Conservation (phyloP, 306 rosid genomes). For the Cyclanthera cordifolia region DNA sequence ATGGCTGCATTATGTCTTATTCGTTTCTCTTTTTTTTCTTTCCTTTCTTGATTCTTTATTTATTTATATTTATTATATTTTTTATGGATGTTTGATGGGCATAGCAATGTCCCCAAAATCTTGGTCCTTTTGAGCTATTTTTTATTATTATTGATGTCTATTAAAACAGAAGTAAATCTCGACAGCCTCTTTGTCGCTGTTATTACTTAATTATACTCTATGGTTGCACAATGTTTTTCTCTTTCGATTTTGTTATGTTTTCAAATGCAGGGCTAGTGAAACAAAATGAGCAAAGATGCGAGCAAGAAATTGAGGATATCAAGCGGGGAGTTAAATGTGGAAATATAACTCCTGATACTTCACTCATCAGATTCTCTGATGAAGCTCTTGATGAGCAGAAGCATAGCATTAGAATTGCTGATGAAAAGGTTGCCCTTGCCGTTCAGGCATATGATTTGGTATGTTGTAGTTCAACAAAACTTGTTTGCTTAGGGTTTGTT, state of each 20-base stretch:
- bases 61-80: too few relatives aligned
- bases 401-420: conserved; percentile 84
- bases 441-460: conserved; percentile 95
- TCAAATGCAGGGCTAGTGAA: conserved; percentile 51
- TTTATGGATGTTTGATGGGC: neutral
- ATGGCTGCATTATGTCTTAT: neutral
- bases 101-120: neutral
- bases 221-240: conserved; percentile 4
- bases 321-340: conserved; percentile 63
- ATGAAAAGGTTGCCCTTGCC: conserved; percentile 84
- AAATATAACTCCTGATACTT: conserved; percentile 47
- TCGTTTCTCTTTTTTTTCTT: neutral
- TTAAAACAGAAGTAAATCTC: too few relatives aligned
- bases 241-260: neutral
- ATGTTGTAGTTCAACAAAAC: conserved; percentile 14
- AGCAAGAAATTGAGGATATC: conserved; percentile 83
- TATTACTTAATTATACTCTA: neutral
- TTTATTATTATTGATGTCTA: too few relatives aligned
- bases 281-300: conserved; percentile 81
- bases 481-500: neutral
- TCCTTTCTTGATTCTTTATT: neutral
- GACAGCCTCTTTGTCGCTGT: neutral
- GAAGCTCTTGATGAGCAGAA: conserved; percentile 97
- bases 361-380: conserved; percentile 65
- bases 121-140: neutral